A percentile compares a stretch with the other conserved stretches of the same genome.
Conservation (phyloP, 805 yeast genomes). For the Myxozyma monticola region DNA sequence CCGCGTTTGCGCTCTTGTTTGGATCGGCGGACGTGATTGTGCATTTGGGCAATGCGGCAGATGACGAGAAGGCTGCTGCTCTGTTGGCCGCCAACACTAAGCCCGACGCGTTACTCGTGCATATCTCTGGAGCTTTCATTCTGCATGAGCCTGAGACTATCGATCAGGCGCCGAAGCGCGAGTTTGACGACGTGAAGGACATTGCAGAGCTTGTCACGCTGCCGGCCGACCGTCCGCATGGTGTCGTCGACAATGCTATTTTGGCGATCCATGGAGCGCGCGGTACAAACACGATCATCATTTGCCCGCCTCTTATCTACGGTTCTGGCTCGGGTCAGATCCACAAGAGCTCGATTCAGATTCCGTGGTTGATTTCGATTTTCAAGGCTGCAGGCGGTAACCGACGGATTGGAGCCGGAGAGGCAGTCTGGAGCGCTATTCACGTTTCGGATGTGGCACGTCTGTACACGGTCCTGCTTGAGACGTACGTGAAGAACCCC, state of each 20-base stretch:
- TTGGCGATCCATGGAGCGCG: conserved; percentile 38
- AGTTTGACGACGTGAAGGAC: conserved; percentile 35
- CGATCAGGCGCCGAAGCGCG: conserved; percentile 29
- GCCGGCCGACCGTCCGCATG: conserved; percentile 38
- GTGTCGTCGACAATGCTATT: conserved; percentile 40
- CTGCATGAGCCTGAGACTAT: conserved; percentile 28
- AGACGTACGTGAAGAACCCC: conserved; percentile 33
- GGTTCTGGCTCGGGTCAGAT: conserved; percentile 42
- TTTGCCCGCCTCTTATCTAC: conserved; percentile 42
- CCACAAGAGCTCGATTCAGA: conserved; percentile 38
- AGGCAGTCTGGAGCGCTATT: conserved; percentile 42
- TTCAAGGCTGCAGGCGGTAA: no score
- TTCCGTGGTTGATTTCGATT: conserved; percentile 37
- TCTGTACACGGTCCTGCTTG: conserved; percentile 36
- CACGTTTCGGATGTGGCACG: conserved; percentile 43
- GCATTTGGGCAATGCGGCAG: conserved; percentile 39
- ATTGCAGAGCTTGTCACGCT: conserved; percentile 38
- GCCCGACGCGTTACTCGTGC: conserved; percentile 38
- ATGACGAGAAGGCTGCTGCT: conserved; percentile 35
- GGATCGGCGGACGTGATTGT: conserved; percentile 37
- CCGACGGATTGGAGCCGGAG: conserved; percentile 39
- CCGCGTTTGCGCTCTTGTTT: conserved; percentile 32
- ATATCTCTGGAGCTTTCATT: conserved; percentile 44
- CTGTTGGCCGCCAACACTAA: conserved; percentile 33
- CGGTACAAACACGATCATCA: conserved; percentile 37